Conservation (phyloP, 2,329 filamentous ascomycete genomes). For the Trichophyton equinum region DNA sequence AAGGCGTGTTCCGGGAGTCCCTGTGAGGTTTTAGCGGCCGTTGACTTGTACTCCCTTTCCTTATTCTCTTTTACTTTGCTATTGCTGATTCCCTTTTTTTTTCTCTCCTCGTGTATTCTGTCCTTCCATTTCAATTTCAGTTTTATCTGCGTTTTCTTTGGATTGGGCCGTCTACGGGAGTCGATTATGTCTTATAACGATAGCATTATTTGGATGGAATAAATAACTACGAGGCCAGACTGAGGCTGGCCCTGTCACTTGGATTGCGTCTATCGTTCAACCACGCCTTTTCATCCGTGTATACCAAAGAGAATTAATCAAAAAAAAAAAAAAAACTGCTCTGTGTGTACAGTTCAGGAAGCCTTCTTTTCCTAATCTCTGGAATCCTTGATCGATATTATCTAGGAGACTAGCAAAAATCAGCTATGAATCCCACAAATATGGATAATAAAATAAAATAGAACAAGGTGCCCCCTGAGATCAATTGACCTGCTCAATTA, state of each 20-base stretch:
- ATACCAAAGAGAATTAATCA: too few relatives aligned
- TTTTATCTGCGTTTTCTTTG: neutral
- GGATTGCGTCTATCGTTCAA: neutral
- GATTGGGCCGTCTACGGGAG: neutral
- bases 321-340: too few relatives aligned
- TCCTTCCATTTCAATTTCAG: neutral
- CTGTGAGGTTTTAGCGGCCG: neutral
- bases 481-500: too few relatives aligned
- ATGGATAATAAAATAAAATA: too few relatives aligned
- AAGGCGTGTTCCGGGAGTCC: neutral
- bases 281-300: too few relatives aligned
- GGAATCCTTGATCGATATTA: too few relatives aligned
- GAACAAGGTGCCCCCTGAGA: too few relatives aligned
- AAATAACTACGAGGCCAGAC: neutral
- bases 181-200: neutral
- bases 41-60: too few relatives aligned
- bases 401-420: too few relatives aligned
- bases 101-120: neutral
- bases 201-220: neutral
- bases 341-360: too few relatives aligned
- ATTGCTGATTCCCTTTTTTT: neutral
- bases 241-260: neutral
- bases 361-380: too few relatives aligned
- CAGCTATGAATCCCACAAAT: too few relatives aligned
- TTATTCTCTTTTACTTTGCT: neutral